A percentile compares a stretch with the other conserved stretches of the same genome.
Conservation (phyloP, 495 filamentous ascomycete species). For the Neurospora sp. region DNA sequence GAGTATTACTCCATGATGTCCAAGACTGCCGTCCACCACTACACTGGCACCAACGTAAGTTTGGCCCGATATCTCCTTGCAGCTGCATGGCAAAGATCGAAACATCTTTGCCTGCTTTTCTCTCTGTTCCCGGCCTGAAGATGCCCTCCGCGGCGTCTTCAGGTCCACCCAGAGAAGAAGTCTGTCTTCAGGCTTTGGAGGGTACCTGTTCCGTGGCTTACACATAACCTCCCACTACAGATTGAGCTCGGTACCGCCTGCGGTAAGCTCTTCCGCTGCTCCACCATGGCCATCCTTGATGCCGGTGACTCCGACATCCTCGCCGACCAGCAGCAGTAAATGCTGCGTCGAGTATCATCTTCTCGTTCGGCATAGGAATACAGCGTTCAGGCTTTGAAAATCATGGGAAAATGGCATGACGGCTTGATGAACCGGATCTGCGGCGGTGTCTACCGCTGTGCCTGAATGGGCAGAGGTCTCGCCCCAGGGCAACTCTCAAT, state of each 20-base stretch:
- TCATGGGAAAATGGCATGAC: constrained; percentile 12
- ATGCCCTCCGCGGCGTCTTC: constrained; percentile 8
- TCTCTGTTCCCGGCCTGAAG: constrained; percentile 5
- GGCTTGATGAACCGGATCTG: constrained; percentile 10
- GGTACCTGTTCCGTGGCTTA: constrained; percentile 53
- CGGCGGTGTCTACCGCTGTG: background rate
- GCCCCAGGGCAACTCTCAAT: constrained; percentile 6
- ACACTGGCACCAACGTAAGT: constrained; percentile 95
- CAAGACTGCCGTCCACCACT: constrained; percentile 93
- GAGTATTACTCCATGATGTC: constrained; percentile 88
- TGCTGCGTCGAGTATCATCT: constrained; percentile 13
- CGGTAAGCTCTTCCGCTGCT: constrained; percentile 53
- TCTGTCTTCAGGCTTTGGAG: constrained; percentile 67
- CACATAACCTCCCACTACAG: constrained; percentile 37
- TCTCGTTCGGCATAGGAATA: constrained; percentile 13
- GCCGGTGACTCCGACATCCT: constrained; percentile 98
- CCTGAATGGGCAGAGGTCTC: constrained; percentile 5
- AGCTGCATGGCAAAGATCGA: constrained; percentile 2
- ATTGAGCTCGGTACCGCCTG: constrained; percentile 88
- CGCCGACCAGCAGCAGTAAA: constrained; percentile 52
- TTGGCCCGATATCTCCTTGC: constrained; percentile 10
- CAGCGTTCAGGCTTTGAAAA: constrained; percentile 32
- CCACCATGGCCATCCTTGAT: constrained; percentile 90
- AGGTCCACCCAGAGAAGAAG: constrained; percentile 70
- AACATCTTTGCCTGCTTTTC: constrained; percentile 2